Evolutionary conservation across 1,284 basidiomycete species (phyloP).

Genomic region (Exobasidium rhododendri): DNA sequence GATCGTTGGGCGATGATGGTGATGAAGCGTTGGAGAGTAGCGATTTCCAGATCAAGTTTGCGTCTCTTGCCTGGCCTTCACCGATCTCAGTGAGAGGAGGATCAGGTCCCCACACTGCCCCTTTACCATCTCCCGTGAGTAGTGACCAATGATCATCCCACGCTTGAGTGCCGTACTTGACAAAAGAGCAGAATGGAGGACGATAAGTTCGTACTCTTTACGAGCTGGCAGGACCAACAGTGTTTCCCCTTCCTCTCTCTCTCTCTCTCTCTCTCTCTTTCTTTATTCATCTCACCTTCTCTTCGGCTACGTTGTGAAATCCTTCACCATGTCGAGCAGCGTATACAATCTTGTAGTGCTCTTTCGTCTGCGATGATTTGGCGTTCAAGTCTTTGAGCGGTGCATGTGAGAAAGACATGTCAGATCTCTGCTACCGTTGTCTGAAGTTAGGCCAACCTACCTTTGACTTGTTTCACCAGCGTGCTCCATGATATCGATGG

Average conservation of each 20-base stretch:
- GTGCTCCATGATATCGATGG: slow-evolving; percentile 1
- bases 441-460: no score
- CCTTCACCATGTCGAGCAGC: slow-evolving; percentile 20
- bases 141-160: slow-evolving; percentile 21
- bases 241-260: no score
- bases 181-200: no score
- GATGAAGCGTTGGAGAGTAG: not conserved
- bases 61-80: slow-evolving; percentile 11
- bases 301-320: slow-evolving; percentile 19
- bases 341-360: slow-evolving; percentile 16
- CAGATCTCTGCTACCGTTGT: not conserved
- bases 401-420: slow-evolving; percentile 3
- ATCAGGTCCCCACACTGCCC: slow-evolving; percentile 17
- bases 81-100: slow-evolving; percentile 13
- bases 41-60: slow-evolving; percentile 10
- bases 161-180: slow-evolving; percentile 15
- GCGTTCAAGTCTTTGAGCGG: not conserved
- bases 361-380: not conserved
- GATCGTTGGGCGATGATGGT: no score
- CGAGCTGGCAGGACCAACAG: no score
- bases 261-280: not conserved
- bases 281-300: slow-evolving; percentile 3
- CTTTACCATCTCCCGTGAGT: slow-evolving; percentile 16
- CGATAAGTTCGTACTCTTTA: no score
- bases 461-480: not conserved